phyloP scores from a whole-genome alignment of 805 yeast genomes.

The Candida pini region DNA sequence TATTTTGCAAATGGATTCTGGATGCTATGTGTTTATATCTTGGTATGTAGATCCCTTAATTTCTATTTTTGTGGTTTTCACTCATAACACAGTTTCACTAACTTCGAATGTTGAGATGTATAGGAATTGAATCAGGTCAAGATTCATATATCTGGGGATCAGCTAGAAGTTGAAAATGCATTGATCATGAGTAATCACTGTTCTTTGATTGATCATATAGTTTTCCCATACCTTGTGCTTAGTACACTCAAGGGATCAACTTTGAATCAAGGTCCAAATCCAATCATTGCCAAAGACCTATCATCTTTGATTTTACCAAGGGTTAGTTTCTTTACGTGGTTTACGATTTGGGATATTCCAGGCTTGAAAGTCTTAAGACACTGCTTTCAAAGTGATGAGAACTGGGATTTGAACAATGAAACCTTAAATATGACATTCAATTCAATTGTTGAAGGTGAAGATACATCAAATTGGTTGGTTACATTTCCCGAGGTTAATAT shows the following conservation, averaged over 20 bases:
- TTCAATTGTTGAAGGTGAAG: constrained; percentile 30
- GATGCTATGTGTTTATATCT: constrained; percentile 26
- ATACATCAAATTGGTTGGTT: constrained; percentile 54
- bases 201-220: constrained; percentile 60
- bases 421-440: constrained; percentile 30
- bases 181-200: constrained; percentile 51
- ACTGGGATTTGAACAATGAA: constrained; percentile 50
- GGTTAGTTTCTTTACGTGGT: constrained; percentile 69
- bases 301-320: constrained; percentile 32
- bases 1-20: constrained; percentile 28
- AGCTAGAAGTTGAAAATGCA: constrained; percentile 31
- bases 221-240: constrained; percentile 40
- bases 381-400: constrained; percentile 58
- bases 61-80: neutral
- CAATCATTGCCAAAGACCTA: constrained; percentile 22
- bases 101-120: neutral
- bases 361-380: constrained; percentile 40
- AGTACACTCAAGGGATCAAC: constrained; percentile 14
- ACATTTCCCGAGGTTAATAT: constrained; percentile 85
- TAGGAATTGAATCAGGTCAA: constrained; percentile 34
- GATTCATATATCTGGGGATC: constrained; percentile 39
- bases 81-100: neutral
- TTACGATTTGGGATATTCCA: constrained; percentile 57
- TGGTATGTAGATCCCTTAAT: constrained; percentile 16
- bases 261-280: constrained; percentile 5